A percentile compares a stretch with the other conserved stretches of the same genome.
Conservation (phyloP, 805 yeast genomes). For the Saturnispora kantuleensis region DNA sequence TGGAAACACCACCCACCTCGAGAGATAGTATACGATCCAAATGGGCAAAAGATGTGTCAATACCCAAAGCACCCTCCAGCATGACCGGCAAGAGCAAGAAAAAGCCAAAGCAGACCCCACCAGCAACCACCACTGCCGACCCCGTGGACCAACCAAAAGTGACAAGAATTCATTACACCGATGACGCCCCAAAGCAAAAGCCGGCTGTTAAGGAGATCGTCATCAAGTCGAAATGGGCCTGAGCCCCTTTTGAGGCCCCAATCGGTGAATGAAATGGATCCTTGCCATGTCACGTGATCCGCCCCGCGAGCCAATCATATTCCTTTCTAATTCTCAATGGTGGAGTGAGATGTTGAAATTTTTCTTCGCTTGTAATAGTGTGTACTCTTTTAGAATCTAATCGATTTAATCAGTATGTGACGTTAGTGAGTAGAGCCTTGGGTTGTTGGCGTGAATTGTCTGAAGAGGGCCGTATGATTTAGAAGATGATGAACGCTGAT, state of each 20-base stretch:
- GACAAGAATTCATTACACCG: slow-evolving; percentile 3
- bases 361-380: too few species aligned
- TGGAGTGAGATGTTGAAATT: too few species aligned
- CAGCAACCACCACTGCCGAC: neutral
- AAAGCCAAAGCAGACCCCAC: neutral
- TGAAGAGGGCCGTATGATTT: too few species aligned
- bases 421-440: too few species aligned
- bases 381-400: too few species aligned
- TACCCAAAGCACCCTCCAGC: neutral
- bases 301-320: too few species aligned
- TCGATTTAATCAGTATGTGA: too few species aligned
- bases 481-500: too few species aligned
- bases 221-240: slow-evolving; percentile 4
- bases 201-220: neutral
- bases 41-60: neutral
- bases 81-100: neutral
- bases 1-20: slow-evolving; percentile 5
- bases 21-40: neutral
- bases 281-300: too few species aligned
- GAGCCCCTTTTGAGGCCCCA: neutral
- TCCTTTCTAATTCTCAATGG: too few species aligned
- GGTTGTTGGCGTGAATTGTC: too few species aligned
- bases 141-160: neutral
- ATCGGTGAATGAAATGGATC: neutral
- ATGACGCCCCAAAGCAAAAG: neutral